Evolutionary conservation across 1,139 yeast genomes (phyloP), one percentile per base, ranked within the genome.

Genomic region (Blastobotrys petasosporus): DNA sequence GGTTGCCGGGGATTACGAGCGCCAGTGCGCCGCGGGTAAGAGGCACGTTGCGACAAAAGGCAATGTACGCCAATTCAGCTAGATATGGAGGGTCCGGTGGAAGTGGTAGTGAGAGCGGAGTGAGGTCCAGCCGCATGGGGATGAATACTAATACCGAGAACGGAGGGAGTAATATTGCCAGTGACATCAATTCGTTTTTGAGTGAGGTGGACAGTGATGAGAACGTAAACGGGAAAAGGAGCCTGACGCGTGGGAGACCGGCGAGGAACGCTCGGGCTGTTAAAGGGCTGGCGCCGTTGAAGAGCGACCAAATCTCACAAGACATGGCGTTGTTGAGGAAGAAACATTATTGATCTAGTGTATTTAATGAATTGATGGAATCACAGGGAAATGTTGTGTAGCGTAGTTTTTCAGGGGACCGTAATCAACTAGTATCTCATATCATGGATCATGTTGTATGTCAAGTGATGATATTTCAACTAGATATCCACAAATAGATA

Each of bases 191-290:
- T 23, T 46, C 51, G 39, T 52, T 51, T 39, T 41, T 48, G 42
- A 49, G 52, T 11, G 54, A 50, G 17, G 43, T 48, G 32, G 54
- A 50, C 23, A 37, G 41, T 13, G 49, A 45, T n/a, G 39, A 41
- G 11, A 29, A 35, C 15, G 25, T 7, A 7, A 34, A 31, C 20
- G 42, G 32, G 36, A 41, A 20, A 7, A 39, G 17, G 37, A 37
- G 37, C 10, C 37, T 33, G 12, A 15, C 37, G 25, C 38, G 42
- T 32, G 34, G 32, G 16, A 36, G 34, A 20, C n/a, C 35, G 10
- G 44, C 39, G 13, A 17, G 51, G 29, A 42, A 46, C 44, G 40
- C 35, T 29, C 34, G 43, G 13, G 47, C 50, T 12, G 36, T 37
- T 33, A 45, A 47, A 35, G 42, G 37, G 20, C 41, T 49, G 20